Evolutionary conservation across 176 grass and related monocot genomes (phyloP).

Genomic region (bread wheat (Triticum aestivum)): DNA sequence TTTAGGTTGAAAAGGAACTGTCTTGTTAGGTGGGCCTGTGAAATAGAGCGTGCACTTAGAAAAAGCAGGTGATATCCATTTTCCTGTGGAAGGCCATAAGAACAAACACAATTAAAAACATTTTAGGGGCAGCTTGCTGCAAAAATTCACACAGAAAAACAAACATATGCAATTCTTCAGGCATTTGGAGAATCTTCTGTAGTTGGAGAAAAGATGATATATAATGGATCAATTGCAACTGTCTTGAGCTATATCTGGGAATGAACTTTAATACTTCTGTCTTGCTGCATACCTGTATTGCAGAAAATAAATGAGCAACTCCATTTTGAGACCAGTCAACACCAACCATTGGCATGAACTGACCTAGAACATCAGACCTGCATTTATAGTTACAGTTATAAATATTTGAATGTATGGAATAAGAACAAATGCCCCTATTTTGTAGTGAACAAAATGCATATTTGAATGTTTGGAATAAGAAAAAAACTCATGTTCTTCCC

Average conservation of each 20-base stretch:
- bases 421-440: background rate
- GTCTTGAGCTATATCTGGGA: background rate
- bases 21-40: constrained; percentile 90
- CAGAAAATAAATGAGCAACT: constrained; percentile 97
- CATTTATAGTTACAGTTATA: constrained; percentile 29
- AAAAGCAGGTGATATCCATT: constrained; percentile 98
- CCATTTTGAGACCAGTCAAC: constrained; percentile 98
- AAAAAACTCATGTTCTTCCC: background rate
- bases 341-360: constrained; percentile 98
- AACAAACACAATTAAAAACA: constrained; percentile 20
- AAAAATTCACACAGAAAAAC: background rate
- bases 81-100: constrained; percentile 55
- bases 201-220: background rate
- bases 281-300: constrained; percentile 71
- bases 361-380: constrained; percentile 97
- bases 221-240: constrained; percentile 17
- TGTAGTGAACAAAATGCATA: background rate
- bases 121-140: background rate
- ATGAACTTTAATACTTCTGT: background rate
- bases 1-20: constrained; percentile 93
- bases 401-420: background rate
- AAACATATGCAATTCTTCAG: background rate
- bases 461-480: no score
- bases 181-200: constrained; percentile 10
- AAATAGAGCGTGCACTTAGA: constrained; percentile 90